Evolutionary conservation across 371 early-diverging fungal species (phyloP).

Genomic region (Syncephalastrum racemosum): DNA sequence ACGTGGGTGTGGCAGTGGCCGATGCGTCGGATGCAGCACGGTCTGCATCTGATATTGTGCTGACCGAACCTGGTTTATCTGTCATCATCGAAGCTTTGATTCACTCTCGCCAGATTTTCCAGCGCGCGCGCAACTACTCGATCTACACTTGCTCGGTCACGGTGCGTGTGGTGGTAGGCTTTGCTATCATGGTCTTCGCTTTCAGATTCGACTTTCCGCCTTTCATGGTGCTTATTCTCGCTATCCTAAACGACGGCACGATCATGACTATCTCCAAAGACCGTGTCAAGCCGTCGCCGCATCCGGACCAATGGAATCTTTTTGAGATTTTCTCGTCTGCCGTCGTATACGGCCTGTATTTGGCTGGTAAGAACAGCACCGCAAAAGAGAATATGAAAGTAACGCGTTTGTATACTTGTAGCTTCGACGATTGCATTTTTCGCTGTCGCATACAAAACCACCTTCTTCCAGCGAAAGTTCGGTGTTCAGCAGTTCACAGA

Average conservation of each 20-base stretch:
- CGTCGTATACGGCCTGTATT: constrained; percentile 53
- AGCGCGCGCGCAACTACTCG: constrained; percentile 65
- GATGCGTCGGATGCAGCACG: constrained; percentile 77
- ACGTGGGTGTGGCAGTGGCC: constrained; percentile 83
- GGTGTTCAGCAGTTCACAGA: constrained; percentile 28
- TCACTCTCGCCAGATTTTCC: constrained; percentile 68
- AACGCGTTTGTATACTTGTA: too few relatives aligned
- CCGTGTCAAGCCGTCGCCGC: constrained; percentile 55
- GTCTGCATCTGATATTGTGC: constrained; percentile 75
- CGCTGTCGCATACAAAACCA: constrained; percentile 40
- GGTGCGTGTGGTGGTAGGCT: constrained; percentile 63
- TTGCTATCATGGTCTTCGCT: constrained; percentile 54
- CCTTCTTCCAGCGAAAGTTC: constrained; percentile 47
- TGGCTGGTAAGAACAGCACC: constrained; percentile 20
- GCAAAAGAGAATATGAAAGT: too few relatives aligned
- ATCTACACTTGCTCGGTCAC: constrained; percentile 64
- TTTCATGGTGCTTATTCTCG: constrained; percentile 62
- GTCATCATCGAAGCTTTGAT: constrained; percentile 68
- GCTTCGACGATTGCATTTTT: constrained; percentile 53
- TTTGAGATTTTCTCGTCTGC: constrained; percentile 57
- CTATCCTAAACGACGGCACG: constrained; percentile 62
- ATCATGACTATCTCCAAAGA: constrained; percentile 63
- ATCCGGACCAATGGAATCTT: constrained; percentile 59
- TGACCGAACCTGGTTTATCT: constrained; percentile 75
- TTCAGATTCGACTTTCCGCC: constrained; percentile 62